Percentiles rank a stretch among this genome's conserved stretches.
phyloP scores from a whole-genome alignment of 108 stramenopile genomes.

The Nitzschia putrida region DNA sequence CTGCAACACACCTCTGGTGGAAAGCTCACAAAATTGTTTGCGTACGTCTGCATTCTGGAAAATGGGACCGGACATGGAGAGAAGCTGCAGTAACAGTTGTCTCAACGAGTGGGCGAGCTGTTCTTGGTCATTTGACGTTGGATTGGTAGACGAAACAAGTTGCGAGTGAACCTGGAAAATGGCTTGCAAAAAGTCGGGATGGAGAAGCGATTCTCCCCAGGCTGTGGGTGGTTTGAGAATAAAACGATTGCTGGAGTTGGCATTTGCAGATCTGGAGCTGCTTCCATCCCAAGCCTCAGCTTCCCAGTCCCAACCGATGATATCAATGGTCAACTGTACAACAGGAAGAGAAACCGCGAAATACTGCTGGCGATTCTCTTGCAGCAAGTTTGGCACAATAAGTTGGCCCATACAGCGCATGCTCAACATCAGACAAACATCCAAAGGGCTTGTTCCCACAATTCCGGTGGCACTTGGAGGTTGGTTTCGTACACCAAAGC shows the following conservation, averaged over 20 bases:
- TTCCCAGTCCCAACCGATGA: conserved; percentile 81
- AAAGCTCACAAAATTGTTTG: conserved; percentile 54
- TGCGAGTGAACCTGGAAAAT: conserved; percentile 43
- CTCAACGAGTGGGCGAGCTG: conserved; percentile 53
- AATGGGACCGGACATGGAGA: conserved; percentile 67
- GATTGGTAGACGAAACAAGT: background rate
- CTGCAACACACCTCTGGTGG: conserved; percentile 66
- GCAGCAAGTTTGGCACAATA: conserved; percentile 7
- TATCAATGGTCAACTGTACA: conserved; percentile 59
- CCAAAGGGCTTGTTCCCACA: conserved; percentile 1
- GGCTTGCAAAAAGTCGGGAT: conserved; percentile 71
- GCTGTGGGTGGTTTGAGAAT: conserved; percentile 60
- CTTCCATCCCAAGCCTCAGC: conserved; percentile 55
- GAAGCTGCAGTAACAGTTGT: conserved; percentile 69
- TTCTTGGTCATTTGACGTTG: conserved; percentile 27
- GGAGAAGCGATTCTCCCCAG: conserved; percentile 63
- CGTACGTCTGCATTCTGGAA: conserved; percentile 55
- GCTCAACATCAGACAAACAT: conserved; percentile 35
- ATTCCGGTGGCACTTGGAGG: background rate
- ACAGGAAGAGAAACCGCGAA: conserved; percentile 47
- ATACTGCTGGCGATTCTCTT: conserved; percentile 18
- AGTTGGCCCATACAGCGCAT: conserved; percentile 43
- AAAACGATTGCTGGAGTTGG: conserved; percentile 16
- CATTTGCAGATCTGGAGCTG: conserved; percentile 10
- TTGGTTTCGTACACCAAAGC: conserved; percentile 44